These are phyloP conservation scores for Coemansia sp. DNA, from an alignment of 192 early-diverging fungal species.

Conservation along the genomic window DNA sequence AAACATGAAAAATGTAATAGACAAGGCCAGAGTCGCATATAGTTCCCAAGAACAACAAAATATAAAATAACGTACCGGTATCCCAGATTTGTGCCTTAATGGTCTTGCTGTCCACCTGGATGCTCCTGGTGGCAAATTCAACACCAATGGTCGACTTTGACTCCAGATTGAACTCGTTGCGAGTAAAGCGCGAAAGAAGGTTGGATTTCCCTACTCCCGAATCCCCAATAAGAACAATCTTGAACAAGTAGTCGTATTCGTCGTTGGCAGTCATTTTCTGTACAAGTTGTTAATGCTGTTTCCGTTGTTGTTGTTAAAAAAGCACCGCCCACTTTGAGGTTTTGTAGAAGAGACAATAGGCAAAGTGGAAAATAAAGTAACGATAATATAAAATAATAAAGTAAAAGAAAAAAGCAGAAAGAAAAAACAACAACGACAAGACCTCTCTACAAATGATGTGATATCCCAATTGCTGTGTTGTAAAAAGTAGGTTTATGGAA, in stretches of 20 bases:
- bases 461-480: background rate
- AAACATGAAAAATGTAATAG: background rate
- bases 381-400: slow-evolving; percentile 10
- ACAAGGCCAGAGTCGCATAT: background rate
- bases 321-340: too few species aligned
- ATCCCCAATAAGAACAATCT: slow-evolving; percentile 92
- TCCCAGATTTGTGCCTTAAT: slow-evolving; percentile 99
- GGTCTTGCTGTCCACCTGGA: slow-evolving; percentile 95
- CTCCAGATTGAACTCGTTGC: slow-evolving; percentile 98
- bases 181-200: slow-evolving; percentile 94
- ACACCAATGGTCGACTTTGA: slow-evolving; percentile 99
- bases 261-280: slow-evolving; percentile 53
- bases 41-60: background rate
- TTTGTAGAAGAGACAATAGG: background rate
- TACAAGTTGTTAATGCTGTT: background rate
- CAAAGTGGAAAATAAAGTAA: slow-evolving; percentile 7
- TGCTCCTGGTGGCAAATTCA: slow-evolving; percentile 95
- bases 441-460: background rate
- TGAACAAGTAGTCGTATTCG: slow-evolving; percentile 91
- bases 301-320: background rate
- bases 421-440: too few species aligned
- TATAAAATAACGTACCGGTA: slow-evolving; percentile 68
- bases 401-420: background rate
- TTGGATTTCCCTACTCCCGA: slow-evolving; percentile 99
- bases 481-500: slow-evolving; percentile 6